A percentile compares a stretch with the other conserved stretches of the same genome.
Conservation (phyloP, 805 yeast genomes). For the Candida jianshihensis region DNA sequence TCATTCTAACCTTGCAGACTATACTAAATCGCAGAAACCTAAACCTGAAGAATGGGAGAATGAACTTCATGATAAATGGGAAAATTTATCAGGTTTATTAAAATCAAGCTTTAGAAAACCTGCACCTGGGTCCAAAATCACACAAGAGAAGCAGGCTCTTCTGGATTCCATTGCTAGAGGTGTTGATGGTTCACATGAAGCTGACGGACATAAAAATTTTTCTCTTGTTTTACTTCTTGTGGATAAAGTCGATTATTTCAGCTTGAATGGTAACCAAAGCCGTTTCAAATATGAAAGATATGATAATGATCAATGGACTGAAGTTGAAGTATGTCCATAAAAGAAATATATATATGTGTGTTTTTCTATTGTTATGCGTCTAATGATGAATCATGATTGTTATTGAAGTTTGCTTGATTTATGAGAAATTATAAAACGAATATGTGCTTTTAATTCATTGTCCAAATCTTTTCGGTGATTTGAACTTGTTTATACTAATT, state of each 20-base stretch:
- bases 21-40: constrained; percentile 8
- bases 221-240: constrained; percentile 63
- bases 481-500: too few species aligned
- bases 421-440: neutral
- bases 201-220: constrained; percentile 53
- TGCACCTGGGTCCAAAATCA: constrained; percentile 55
- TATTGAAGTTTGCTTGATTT: neutral
- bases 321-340: constrained; percentile 72
- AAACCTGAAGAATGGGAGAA: constrained; percentile 53
- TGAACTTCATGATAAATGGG: constrained; percentile 64
- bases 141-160: constrained; percentile 44
- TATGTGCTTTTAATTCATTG: too few species aligned
- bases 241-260: constrained; percentile 64
- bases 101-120: constrained; percentile 70
- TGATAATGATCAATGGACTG: constrained; percentile 61
- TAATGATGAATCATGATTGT: constrained; percentile 7
- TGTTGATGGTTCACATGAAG: constrained; percentile 71
- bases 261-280: constrained; percentile 45
- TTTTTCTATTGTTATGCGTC: constrained; percentile 1
- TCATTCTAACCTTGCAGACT: constrained; percentile 37
- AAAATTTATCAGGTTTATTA: constrained; percentile 44
- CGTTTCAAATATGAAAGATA: constrained; percentile 48
- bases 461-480: too few species aligned
- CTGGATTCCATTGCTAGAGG: constrained; percentile 73
- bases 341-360: too few species aligned